Conservation (phyloP, 148 eudicot species). For the Rhododendron mucronatum region DNA sequence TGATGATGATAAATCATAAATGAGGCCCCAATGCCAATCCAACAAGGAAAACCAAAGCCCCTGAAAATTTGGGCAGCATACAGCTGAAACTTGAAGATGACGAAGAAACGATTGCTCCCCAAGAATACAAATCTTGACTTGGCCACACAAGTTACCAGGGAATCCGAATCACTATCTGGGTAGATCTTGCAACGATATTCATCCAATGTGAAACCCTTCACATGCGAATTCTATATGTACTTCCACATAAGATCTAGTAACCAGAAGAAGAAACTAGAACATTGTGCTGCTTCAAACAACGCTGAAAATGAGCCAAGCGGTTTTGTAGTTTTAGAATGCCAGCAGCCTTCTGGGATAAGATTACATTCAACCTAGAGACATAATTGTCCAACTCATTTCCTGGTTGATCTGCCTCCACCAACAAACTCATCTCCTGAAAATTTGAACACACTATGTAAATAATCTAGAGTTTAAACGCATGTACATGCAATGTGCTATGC, state of each 20-base stretch:
- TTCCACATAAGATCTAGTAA: constrained; percentile 26
- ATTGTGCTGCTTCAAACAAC: constrained; percentile 71
- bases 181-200: not conserved
- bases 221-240: not conserved
- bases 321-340: constrained; percentile 76
- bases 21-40: not conserved
- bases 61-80: not conserved
- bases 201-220: not conserved
- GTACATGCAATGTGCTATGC: not conserved
- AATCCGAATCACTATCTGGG: not conserved
- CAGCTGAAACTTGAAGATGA: not conserved
- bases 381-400: constrained; percentile 87
- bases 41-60: not conserved
- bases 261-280: constrained; percentile 66
- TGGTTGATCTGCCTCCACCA: constrained; percentile 92
- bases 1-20: not conserved
- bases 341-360: constrained; percentile 86
- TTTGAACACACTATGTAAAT: not conserved
- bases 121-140: not conserved
- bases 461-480: not conserved
- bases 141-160: not conserved
- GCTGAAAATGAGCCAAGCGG: constrained; percentile 86
- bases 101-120: not conserved
- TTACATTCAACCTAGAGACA: constrained; percentile 63
- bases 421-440: constrained; percentile 83